Base-by-base conservation (phyloP, 1,139 yeast genomes). In the Geotrichum candidum region DNA sequence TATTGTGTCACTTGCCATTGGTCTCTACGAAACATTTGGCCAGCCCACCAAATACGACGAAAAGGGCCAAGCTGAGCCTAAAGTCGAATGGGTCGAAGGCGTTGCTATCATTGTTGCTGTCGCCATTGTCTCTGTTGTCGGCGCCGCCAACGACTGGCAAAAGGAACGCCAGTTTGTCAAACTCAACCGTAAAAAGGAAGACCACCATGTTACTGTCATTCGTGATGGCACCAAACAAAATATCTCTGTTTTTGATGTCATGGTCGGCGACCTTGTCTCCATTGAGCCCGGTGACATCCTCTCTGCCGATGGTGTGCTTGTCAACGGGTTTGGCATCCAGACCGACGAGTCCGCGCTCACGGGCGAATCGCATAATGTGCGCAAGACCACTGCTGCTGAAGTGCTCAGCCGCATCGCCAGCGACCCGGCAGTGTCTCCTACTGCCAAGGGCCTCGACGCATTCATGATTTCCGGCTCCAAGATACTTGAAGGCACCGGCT, bases 41-140 rank as follows among this genome's bases (percentile, higher is more conserved):
- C 89, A 88, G 67, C 91, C 87, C 0, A 80, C 91, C 0, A 84
- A 84, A 69, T 82, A 82, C 69, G 97, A 92, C 72, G 86, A 83
- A 13, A 89, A 90, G 67, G 96, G 96, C 29, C 78, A 83, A 29
- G 78, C 83, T 23, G 72, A 86, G 61, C 97, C 97, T 22, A 84
- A 84, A 68, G 94, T 92, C 33, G 96, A 91, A 72, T 91, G 97
- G 97, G 97, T 95, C 57, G 99, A 94, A 78, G 99, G 99, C 67
- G 96, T 92, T 53, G 99, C 99, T 53, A 95, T 95, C 72, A 82
- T 95, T 68, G 89, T 88, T 23, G 99, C 99, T 22, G 89, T 95
- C 35, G 71, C 85, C 10, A 94, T 95, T 65, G 98, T 95, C 51
- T 96, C 95, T 5, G 68, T 90, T 2, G 99, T 95, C 15, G 96